Base-by-base conservation (phyloP, 2,329 filamentous ascomycete species). In the Aspergillus proliferans region DNA sequence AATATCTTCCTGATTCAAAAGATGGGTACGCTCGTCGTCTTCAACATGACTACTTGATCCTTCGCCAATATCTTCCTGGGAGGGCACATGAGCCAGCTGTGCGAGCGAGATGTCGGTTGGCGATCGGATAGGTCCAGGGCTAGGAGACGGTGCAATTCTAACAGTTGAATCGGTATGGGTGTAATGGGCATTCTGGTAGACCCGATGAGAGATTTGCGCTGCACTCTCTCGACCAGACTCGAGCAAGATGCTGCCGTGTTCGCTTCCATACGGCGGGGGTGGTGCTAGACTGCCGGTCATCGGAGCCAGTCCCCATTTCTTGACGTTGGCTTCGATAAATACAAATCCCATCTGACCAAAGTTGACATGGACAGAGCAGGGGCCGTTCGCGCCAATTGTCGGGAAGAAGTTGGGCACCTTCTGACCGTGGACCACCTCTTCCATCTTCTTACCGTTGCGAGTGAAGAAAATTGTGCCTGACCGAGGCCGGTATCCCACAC, bases 301-400 rank as follows among this genome's bases (percentile, higher is more conserved):
- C 4, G 93, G 93, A 43, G 93, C 93, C 48, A 98, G 76, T 2
- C 93, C 93, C 93, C 93, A 98, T 77, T 97, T 98, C 82, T 98
- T 98, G 52, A 98, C 93, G 63, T 98, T 98, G 53, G 92, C 93
- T 71, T 98, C 93, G 60, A 98, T 97, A 65, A 97, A 98, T 44
- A 98, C 93, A 65, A 97, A 98, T 30, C 93, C 93, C 64, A 93
- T 88, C 68, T 98, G 93, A 6, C 93, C 93, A 67, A 98, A 94
- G 69, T 98, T 98, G 65, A 97, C 93, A 66, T 98, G 92, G 1
- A 98, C 82, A 28, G 85, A 85, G 61, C 88, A 91, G 14, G 93
- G 93, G 0, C 93, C 93, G 64, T 93, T 96, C 49, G 93, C 91
- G 40, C 93, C 93, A n/a, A 98, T 82, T 0, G 93, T 93, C 1